Evolutionary conservation across 257 asterid species (phyloP), one percentile per base, ranked within the genome.

Genomic region (Leonotis leonurus): DNA sequence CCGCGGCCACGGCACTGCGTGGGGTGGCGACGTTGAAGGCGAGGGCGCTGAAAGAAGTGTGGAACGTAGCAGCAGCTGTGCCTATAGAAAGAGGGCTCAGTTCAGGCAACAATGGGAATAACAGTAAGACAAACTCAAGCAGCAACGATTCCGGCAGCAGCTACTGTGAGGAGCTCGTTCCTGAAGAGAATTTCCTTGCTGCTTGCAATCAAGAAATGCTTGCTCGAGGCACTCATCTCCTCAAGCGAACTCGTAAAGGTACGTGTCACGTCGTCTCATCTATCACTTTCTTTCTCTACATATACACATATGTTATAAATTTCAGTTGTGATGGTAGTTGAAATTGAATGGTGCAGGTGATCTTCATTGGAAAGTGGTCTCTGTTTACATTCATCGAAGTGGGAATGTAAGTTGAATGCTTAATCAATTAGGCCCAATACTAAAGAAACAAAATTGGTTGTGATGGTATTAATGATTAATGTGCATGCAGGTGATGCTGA

Each of bases 341-440:
- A 12, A 3, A n/a, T n/a, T n/a, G n/a, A n/a, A 55, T 60, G 20
- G 5, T 63, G 57, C 82, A 89, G 97, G 97, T 41, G 97, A 89
- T 73, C 97, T 93, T 58, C 99, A 93, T 64, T 89, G 97, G 99
- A 93, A 93, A 69, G 70, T 93, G n/a, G 94, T 89, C n/a, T 93
- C 97, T 20, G 96, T 89, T 12, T 89, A 93, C 30, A 72, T 93
- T 51, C 96, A 89, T 67, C 81, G 94, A 24, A 83, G 72, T 49
- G 99, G 99, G 51, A 83, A 93, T 77, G 97, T 90, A 53, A 75
- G 82, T 67, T 32, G 8, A n/a, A n/a, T n/a, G n/a, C n/a, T n/a
- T n/a, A n/a, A 30, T 30, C 7, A 2, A 30, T 30, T 30, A 30
- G n/a, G n/a, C n/a, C n/a, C n/a, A n/a, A n/a, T n/a, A n/a, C n/a